Evolutionary conservation across 768 basidiomycete species (phyloP).

Genomic region (Trametes cingulata): DNA sequence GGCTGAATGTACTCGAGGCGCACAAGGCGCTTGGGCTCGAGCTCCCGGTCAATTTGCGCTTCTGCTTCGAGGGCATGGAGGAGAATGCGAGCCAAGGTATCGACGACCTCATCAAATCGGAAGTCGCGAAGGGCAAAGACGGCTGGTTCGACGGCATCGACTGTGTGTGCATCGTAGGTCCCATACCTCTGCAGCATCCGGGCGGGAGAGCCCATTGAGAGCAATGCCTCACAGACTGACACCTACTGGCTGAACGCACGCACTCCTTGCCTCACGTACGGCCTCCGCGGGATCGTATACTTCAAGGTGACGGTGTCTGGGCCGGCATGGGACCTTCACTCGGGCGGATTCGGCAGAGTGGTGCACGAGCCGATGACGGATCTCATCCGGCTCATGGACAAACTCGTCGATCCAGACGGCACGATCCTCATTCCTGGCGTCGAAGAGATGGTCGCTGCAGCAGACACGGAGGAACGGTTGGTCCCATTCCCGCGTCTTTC

Average conservation of each 20-base stretch:
- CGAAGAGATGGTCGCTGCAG: slow-evolving; percentile 75
- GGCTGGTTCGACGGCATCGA: slow-evolving; percentile 88
- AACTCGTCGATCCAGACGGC: slow-evolving; percentile 78
- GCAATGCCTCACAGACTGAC: slow-evolving; percentile 59
- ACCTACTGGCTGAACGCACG: slow-evolving; percentile 93
- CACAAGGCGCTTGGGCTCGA: slow-evolving; percentile 65
- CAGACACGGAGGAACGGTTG: slow-evolving; percentile 73
- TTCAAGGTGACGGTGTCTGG: slow-evolving; percentile 82
- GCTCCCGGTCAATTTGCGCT: slow-evolving; percentile 86
- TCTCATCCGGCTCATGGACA: slow-evolving; percentile 79
- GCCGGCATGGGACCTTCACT: slow-evolving; percentile 86
- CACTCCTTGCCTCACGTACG: slow-evolving; percentile 82
- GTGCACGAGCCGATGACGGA: slow-evolving; percentile 96
- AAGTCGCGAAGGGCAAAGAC: slow-evolving; percentile 61
- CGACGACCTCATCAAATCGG: slow-evolving; percentile 79
- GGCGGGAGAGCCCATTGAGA: background rate
- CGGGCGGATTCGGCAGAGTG: slow-evolving; percentile 80
- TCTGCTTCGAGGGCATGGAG: slow-evolving; percentile 98
- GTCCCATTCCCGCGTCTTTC: slow-evolving; percentile 17
- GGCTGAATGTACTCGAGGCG: slow-evolving; percentile 89
- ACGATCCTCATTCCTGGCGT: slow-evolving; percentile 88
- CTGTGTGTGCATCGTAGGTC: slow-evolving; percentile 86
- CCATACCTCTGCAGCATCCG: background rate
- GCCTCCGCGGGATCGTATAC: slow-evolving; percentile 86
- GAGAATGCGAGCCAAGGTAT: slow-evolving; percentile 91